A percentile compares a stretch with the other conserved stretches of the same genome.
Evolutionary conservation across 768 basidiomycete species (phyloP).

Genomic region (Mycena belliarum): DNA sequence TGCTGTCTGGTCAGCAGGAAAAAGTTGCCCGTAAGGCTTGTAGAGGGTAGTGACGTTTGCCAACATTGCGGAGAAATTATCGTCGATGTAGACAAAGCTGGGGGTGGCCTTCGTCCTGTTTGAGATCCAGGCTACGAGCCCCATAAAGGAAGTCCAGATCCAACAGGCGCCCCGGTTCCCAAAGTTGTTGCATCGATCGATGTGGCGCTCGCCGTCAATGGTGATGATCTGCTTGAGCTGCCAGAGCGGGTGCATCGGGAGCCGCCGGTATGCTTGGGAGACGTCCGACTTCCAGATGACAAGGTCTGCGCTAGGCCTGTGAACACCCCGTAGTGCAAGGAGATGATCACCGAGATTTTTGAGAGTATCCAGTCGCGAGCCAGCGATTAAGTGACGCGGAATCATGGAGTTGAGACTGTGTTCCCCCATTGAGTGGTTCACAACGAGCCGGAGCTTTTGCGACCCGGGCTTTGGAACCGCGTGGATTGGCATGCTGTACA

Average conservation of each 20-base stretch:
- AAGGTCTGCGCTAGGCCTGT: not conserved
- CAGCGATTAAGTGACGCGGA: not conserved
- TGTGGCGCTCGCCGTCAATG: not conserved
- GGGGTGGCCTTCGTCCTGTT: slow-evolving; percentile 13
- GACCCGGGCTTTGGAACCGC: not conserved
- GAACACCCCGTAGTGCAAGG: not conserved
- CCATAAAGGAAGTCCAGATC: slow-evolving; percentile 18
- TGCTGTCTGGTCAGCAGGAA: slow-evolving; percentile 27
- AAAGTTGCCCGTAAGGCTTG: slow-evolving; percentile 13
- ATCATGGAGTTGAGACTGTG: not conserved
- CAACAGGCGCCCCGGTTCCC: not conserved
- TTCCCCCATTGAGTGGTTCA: not conserved
- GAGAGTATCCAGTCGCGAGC: not conserved
- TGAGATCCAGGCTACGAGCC: slow-evolving; percentile 17
- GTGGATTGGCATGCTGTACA: not conserved
- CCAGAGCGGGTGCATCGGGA: not conserved
- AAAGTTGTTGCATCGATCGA: not conserved
- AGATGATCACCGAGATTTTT: not conserved
- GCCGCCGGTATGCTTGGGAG: not conserved
- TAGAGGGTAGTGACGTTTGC: not conserved
- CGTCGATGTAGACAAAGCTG: not conserved
- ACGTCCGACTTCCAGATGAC: not conserved
- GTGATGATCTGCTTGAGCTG: slow-evolving; percentile 1
- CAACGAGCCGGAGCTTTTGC: not conserved
- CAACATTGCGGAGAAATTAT: not conserved